Evolutionary conservation across 805 yeast genomes (phyloP).

Genomic region (Teunomyces tritomae): DNA sequence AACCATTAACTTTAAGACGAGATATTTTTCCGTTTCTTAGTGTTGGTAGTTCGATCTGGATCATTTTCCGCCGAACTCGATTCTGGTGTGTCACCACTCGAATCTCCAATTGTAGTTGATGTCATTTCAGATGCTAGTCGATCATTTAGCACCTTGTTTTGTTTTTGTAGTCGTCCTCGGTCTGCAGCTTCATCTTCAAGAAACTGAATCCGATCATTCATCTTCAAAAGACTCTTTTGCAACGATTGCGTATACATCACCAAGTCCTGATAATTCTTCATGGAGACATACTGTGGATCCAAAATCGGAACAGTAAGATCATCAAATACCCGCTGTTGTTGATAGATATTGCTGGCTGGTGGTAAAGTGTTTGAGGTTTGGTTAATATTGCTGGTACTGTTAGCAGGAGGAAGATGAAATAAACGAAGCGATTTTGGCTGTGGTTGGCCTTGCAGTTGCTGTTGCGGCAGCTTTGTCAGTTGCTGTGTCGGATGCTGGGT

Average conservation of each 20-base stretch:
- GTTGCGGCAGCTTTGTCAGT: conserved; percentile 9
- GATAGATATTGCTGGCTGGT: not conserved
- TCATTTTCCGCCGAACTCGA: not conserved
- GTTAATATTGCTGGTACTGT: not conserved
- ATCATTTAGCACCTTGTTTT: too few relatives aligned
- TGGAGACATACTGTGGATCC: conserved; percentile 1
- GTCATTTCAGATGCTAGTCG: not conserved
- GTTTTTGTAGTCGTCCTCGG: not conserved
- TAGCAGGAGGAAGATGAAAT: conserved; percentile 5
- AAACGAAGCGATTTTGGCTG: conserved; percentile 8
- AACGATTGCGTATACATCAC: conserved; percentile 31
- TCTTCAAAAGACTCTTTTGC: conserved; percentile 24
- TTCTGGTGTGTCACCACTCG: too few relatives aligned
- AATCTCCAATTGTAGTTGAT: not conserved
- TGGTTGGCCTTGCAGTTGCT: conserved; percentile 15
- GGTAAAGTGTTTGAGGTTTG: not conserved
- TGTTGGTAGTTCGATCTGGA: not conserved
- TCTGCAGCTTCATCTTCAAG: conserved; percentile 26
- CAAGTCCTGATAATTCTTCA: conserved; percentile 33
- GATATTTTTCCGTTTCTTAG: not conserved
- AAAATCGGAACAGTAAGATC: not conserved
- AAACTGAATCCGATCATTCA: conserved; percentile 24
- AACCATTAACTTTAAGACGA: not conserved
- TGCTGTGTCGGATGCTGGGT: not conserved
- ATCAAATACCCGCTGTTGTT: not conserved